Evolutionary conservation across 768 basidiomycete species (phyloP), one percentile per base, ranked within the genome.

Genomic region (Lentinula edodes): DNA sequence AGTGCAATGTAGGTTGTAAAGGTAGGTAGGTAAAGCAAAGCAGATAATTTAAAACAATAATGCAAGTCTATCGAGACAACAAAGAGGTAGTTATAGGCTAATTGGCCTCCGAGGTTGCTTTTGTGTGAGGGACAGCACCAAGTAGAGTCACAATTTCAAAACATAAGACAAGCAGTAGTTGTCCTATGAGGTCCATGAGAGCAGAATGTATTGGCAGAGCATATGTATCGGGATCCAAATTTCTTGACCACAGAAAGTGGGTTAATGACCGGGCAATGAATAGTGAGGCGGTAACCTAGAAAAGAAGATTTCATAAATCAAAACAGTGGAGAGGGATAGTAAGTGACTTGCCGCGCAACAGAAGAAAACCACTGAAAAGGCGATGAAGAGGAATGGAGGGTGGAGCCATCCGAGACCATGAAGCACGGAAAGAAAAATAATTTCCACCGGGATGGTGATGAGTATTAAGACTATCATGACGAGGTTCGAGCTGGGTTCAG

Each of bases 181-280:
- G 90, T 15, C 93, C 92, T 36, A 90, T 73, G 56, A 96, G 83
- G 71, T 95, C 93, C 80, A 95, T 88, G 46, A 93, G 69, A 0
- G 94, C 91, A 10, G 91, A 93, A 65, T 96, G 94, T 32, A 96
- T 83, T 7, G 95, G 95, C n/a, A 98, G 75, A 1, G 93, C 93
- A 70, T 96, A 95, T 74, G 90, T 87, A 71, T 98, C 95, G 5
- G 95, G 95, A 70, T 98, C 95, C 32, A 86, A 78, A 10, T 83
- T 78, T 60, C 78, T 84, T 0, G 82, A 81, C 93, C 94, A 96
- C 32, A 97, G 81, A 69, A 84, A 86, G 48, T 83, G 74, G 2
- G 93, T 95, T 53, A 95, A 76, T 10, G 69, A 66, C 54, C 79
- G 83, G 1, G 91, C 93, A 38, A 90, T 72, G 34, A 79, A 28